A percentile compares a stretch with the other conserved stretches of the same genome.
Evolutionary conservation across 2,329 filamentous ascomycete genomes (phyloP).

Genomic region (Penicillium glabrum): DNA sequence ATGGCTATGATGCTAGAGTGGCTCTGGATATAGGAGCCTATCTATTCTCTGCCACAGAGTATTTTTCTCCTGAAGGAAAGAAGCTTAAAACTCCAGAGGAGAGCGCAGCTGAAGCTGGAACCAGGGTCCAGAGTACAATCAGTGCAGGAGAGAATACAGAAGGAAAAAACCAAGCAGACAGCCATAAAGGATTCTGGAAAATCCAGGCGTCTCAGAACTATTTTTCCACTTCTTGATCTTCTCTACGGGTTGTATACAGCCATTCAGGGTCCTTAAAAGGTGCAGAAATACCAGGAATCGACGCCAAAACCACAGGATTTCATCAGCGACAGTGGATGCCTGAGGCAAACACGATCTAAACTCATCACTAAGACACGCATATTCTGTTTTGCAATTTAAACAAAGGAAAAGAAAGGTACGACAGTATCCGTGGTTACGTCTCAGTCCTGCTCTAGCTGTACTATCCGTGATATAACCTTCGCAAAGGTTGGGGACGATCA

Average conservation of each 20-base stretch:
- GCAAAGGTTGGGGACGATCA: not conserved
- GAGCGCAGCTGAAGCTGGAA: slow-evolving; percentile 3
- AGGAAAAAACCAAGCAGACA: not conserved
- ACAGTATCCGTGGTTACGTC: not conserved
- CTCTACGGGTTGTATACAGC: slow-evolving; percentile 3
- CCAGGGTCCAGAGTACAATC: slow-evolving; percentile 10
- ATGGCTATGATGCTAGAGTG: slow-evolving; percentile 38
- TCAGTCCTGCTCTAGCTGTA: slow-evolving; percentile 1
- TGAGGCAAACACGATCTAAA: slow-evolving; percentile 14
- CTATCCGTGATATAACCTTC: not conserved
- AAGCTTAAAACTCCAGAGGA: slow-evolving; percentile 2
- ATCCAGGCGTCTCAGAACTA: not conserved
- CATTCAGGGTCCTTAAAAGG: slow-evolving; percentile 6
- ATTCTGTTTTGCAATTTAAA: not conserved
- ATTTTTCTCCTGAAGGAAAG: slow-evolving; percentile 2
- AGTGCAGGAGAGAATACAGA: not conserved
- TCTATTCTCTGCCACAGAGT: slow-evolving; percentile 26
- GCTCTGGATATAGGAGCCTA: slow-evolving; percentile 37
- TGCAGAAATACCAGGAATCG: slow-evolving; percentile 14
- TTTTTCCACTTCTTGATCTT: not conserved
- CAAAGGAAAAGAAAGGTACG: slow-evolving; percentile 1
- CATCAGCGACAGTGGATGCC: slow-evolving; percentile 8
- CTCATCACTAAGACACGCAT: not conserved
- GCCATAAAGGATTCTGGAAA: slow-evolving; percentile 6
- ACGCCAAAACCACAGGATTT: not conserved